A percentile compares a stretch with the other conserved stretches of the same genome.
phyloP scores from a whole-genome alignment of 202 grass and related monocot genomes.

The Miscanthus sacchariflorus region DNA sequence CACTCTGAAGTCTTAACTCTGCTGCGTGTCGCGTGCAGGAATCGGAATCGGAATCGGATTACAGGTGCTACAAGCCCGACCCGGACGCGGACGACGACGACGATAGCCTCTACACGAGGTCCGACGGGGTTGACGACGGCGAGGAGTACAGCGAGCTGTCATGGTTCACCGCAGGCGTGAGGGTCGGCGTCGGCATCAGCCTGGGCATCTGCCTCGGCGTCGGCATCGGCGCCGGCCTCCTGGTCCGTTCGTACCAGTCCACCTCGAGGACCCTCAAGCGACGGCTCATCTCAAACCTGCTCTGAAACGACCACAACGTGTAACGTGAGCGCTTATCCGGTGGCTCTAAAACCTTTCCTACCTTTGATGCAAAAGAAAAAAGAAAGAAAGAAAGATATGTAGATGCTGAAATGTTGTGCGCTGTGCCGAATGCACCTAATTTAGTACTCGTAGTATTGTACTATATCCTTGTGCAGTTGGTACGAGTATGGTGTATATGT shows the following conservation, averaged over 20 bases:
- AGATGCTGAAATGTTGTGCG: neutral
- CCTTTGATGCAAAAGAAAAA: neutral
- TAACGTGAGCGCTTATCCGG: neutral
- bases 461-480: neutral
- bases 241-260: conserved; percentile 77
- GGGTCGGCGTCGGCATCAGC: conserved; percentile 83
- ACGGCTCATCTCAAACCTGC: conserved; percentile 54
- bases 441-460: neutral
- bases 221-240: conserved; percentile 74
- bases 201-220: conserved; percentile 83
- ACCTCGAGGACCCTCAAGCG: conserved; percentile 65
- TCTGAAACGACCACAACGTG: neutral
- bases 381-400: too few relatives aligned
- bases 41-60: conserved; percentile 47
- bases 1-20: neutral
- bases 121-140: conserved; percentile 34
- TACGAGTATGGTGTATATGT: neutral
- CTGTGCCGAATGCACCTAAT: conserved; percentile 1
- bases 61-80: conserved; percentile 69
- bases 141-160: conserved; percentile 64
- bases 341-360: neutral
- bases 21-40: conserved; percentile 33
- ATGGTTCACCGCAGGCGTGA: conserved; percentile 88
- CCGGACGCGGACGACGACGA: conserved; percentile 25
- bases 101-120: conserved; percentile 18